Percentiles rank a stretch among this genome's conserved stretches.
These are phyloP conservation scores for Phytophthora aleatoria DNA, from an alignment of 352 stramenopile species.

Conservation along the genomic window DNA sequence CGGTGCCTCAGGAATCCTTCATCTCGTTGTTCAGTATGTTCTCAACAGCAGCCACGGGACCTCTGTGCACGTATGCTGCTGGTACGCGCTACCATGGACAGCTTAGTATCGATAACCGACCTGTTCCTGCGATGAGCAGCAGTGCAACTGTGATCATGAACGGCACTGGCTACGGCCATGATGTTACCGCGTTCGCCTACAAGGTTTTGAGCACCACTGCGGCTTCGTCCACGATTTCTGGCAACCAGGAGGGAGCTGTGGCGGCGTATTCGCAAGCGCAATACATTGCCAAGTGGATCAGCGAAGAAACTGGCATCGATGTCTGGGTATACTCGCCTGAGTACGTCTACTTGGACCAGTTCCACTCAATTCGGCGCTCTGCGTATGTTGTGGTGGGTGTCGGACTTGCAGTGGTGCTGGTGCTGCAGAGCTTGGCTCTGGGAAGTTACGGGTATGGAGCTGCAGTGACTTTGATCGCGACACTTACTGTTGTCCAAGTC, in stretches of 20 bases:
- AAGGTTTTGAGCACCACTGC: conserved; percentile 49
- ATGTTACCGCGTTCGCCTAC: conserved; percentile 75
- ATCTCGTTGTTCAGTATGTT: conserved; percentile 82
- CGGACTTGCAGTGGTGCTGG: conserved; percentile 52
- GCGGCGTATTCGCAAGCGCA: conserved; percentile 59
- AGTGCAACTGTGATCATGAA: conserved; percentile 50
- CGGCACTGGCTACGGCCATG: conserved; percentile 45
- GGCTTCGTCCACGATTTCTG: conserved; percentile 21
- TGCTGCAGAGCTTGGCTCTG: conserved; percentile 55
- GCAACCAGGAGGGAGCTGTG: conserved; percentile 44
- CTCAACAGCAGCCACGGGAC: conserved; percentile 43
- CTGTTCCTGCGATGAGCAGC: conserved; percentile 42
- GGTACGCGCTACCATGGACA: conserved; percentile 71
- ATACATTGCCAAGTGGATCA: conserved; percentile 69
- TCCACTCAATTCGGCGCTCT: conserved; percentile 59
- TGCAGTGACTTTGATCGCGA: conserved; percentile 43
- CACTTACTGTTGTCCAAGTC: conserved; percentile 63
- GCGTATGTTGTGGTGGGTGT: conserved; percentile 55
- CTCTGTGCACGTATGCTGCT: conserved; percentile 59
- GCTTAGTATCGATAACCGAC: conserved; percentile 66
- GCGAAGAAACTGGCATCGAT: conserved; percentile 62
- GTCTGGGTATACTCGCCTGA: conserved; percentile 71
- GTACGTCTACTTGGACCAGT: conserved; percentile 77
- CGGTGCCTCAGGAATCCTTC: conserved; percentile 56
- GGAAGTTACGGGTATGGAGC: conserved; percentile 53